phyloP scores from a whole-genome alignment of 169 alveolate species.

The Plasmodium inui region DNA sequence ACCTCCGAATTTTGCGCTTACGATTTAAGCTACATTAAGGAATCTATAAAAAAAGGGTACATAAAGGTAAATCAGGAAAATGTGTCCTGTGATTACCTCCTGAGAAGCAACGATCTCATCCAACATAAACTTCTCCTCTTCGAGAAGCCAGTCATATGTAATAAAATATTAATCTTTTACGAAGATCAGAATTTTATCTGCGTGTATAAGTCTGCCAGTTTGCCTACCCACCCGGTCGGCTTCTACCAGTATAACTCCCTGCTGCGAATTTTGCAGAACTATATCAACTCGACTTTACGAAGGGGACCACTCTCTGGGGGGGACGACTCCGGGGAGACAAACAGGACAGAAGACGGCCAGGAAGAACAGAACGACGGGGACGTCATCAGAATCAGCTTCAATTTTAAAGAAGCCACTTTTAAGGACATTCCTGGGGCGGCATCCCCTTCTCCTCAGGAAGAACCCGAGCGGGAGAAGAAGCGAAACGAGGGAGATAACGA shows the following conservation, averaged over 20 bases:
- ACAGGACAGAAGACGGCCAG: neutral
- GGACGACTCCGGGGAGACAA: neutral
- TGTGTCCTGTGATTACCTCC: slow-evolving; percentile 76
- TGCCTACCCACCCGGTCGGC: slow-evolving; percentile 86
- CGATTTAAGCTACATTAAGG: slow-evolving; percentile 74
- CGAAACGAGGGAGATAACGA: neutral
- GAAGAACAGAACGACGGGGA: neutral
- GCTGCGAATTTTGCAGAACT: slow-evolving; percentile 77
- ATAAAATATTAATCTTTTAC: slow-evolving; percentile 61
- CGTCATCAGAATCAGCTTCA: slow-evolving; percentile 43
- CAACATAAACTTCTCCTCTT: slow-evolving; percentile 81
- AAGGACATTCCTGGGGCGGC: neutral
- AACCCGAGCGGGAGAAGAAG: neutral
- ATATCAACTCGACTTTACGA: neutral
- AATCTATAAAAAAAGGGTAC: slow-evolving; percentile 76
- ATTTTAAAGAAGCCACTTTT: slow-evolving; percentile 31
- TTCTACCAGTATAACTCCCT: slow-evolving; percentile 83
- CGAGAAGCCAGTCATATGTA: slow-evolving; percentile 81
- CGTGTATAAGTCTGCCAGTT: slow-evolving; percentile 81
- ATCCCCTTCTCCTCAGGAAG: neutral
- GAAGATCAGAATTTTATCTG: slow-evolving; percentile 82
- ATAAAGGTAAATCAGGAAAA: slow-evolving; percentile 75
- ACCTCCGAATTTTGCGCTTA: slow-evolving; percentile 83
- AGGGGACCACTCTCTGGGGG: neutral
- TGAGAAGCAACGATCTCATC: slow-evolving; percentile 78